Evolutionary conservation across 345 rosid genomes (phyloP), one percentile per base, ranked within the genome.

Genomic region (Arabidopsis arenosa): DNA sequence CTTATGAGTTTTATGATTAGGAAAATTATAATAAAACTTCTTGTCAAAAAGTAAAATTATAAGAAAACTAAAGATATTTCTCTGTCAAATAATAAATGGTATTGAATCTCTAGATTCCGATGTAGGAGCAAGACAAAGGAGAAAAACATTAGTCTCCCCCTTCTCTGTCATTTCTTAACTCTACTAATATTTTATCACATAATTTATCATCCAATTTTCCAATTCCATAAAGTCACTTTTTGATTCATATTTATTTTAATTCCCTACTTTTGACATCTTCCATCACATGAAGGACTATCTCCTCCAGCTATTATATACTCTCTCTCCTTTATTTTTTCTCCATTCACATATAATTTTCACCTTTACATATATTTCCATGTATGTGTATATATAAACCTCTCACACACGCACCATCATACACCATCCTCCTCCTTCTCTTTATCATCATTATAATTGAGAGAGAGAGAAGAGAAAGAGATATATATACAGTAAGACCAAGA

Each of bases 301-400:
- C 84, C 92, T 90, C 96, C 84, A 81, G 92, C 87, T 84, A 80
- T 79, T 84, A 83, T 79, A 70, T 53, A 76, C 73, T 72, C 36
- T 63, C 73, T 54, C 61, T 63, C 48, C 43, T 41, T 71, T 54
- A 9, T 32, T 18, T 63, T 75, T 57, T 66, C 63, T 72, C 47
- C 65, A 60, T 78, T 78, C 81, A 78, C 81, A 66, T 66, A 57
- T 66, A 78, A 60, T 66, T 78, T 70, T 51, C 45, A 63, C 48
- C 73, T 11, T 63, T 58, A 39, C 66, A 68, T 70, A 40, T 44
- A 18, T 66, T 59, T 78, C 56, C 73, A 33, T 71, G 13, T 66
- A 18, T 67, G 8, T 76, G 8, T 76, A 40, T 75, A 78, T 74
- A 80, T 79, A 72, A 79, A 65, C 71, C 66, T 69, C 63, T 52